Evolutionary conservation across 2,329 filamentous ascomycete species (phyloP).

Genomic region (Pseudocercospora fijiensis): DNA sequence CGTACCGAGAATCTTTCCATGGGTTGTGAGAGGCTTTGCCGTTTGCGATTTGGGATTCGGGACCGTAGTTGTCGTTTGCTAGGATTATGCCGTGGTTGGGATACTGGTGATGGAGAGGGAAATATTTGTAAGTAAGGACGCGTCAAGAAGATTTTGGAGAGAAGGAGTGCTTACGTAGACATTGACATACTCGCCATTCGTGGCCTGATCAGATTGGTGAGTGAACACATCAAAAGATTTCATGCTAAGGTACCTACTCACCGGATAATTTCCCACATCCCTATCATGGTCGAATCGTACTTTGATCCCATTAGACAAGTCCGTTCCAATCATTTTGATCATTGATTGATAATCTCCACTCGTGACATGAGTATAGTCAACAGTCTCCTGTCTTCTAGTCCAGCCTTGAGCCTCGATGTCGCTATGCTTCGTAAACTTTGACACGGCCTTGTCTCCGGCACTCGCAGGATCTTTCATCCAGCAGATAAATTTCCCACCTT

Average conservation of each 20-base stretch:
- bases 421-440: not conserved
- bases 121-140: not conserved
- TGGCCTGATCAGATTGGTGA: not conserved
- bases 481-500: slow-evolving; percentile 10
- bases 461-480: slow-evolving; percentile 1
- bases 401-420: slow-evolving; percentile 10
- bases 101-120: slow-evolving; percentile 3
- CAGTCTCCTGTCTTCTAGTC: not conserved
- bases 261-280: not conserved
- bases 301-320: slow-evolving; percentile 7
- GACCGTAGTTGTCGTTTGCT: slow-evolving; percentile 18
- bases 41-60: slow-evolving; percentile 8
- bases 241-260: not conserved
- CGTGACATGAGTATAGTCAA: slow-evolving; percentile 7
- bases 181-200: slow-evolving; percentile 20
- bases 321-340: not conserved
- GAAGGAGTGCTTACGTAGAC: slow-evolving; percentile 2
- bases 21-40: slow-evolving; percentile 7
- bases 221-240: not conserved
- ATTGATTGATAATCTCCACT: not conserved
- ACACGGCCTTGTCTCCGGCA: slow-evolving; percentile 3
- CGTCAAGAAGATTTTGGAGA: not conserved
- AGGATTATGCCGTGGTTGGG: slow-evolving; percentile 16
- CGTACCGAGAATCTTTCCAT: slow-evolving; percentile 6
- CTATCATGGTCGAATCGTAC: slow-evolving; percentile 2